Evolutionary conservation across 495 filamentous ascomycete genomes (phyloP).

Genomic region (Cercophora scortea): DNA sequence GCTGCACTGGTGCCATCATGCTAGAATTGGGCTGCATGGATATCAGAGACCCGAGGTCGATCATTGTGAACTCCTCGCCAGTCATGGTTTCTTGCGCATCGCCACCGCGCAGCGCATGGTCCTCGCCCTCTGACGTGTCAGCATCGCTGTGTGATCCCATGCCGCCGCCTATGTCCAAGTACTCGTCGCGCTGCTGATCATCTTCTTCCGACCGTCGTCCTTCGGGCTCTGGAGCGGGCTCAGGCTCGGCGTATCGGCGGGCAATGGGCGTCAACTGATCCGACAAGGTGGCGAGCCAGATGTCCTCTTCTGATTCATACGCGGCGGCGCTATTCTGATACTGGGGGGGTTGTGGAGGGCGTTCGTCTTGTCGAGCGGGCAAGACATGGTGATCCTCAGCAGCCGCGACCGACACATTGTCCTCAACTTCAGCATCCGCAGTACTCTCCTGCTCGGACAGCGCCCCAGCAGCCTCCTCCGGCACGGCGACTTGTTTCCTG

Average conservation of each 20-base stretch:
- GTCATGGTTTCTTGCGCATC: slow-evolving; percentile 31
- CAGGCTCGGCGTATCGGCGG: background rate
- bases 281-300: slow-evolving; percentile 25
- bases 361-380: background rate
- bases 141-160: slow-evolving; percentile 18
- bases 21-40: slow-evolving; percentile 32
- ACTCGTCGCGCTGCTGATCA: slow-evolving; percentile 7
- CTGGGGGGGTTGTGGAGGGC: too few species aligned
- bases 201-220: slow-evolving; percentile 7
- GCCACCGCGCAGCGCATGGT: background rate
- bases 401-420: slow-evolving; percentile 8
- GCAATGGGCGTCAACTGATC: slow-evolving; percentile 16
- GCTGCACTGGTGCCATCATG: slow-evolving; percentile 15
- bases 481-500: slow-evolving; percentile 12
- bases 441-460: slow-evolving; percentile 9
- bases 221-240: background rate
- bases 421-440: slow-evolving; percentile 8
- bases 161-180: slow-evolving; percentile 7
- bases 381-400: background rate
- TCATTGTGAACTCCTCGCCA: slow-evolving; percentile 44
- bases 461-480: slow-evolving; percentile 11
- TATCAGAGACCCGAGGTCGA: slow-evolving; percentile 34
- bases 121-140: slow-evolving; percentile 8
- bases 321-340: too few species aligned
- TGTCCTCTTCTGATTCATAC: slow-evolving; percentile 18